phyloP scores from a whole-genome alignment of 768 basidiomycete species.

The Thelephora ganbajun region DNA sequence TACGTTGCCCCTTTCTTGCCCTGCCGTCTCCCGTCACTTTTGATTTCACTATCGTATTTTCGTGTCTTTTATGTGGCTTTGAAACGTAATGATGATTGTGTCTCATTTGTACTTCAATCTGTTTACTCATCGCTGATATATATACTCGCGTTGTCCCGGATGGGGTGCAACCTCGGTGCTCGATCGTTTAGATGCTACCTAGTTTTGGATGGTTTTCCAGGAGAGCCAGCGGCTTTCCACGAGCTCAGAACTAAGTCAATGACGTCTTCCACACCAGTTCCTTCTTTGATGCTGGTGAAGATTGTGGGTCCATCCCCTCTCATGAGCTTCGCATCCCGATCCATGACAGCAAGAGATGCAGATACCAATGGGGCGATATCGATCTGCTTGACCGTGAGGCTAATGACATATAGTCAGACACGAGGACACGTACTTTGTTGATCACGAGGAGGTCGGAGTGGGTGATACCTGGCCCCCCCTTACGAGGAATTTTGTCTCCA shows the following conservation, averaged over 20 bases:
- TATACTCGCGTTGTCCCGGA: too few species aligned
- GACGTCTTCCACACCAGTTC: slow-evolving; percentile 69
- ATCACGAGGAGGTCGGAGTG: slow-evolving; percentile 90
- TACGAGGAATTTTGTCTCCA: slow-evolving; percentile 96
- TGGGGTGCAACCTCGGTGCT: too few species aligned
- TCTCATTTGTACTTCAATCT: too few species aligned
- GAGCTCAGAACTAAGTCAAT: slow-evolving; percentile 71
- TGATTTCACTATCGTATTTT: too few species aligned
- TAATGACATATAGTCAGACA: too few species aligned
- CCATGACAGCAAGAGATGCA: slow-evolving; percentile 91
- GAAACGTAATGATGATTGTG: too few species aligned
- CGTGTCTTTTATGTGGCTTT: too few species aligned
- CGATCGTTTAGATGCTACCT: background rate
- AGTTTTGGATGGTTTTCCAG: slow-evolving; percentile 29
- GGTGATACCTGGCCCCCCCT: slow-evolving; percentile 96
- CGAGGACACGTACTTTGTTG: slow-evolving; percentile 58
- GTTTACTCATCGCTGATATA: too few species aligned
- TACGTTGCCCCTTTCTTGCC: too few species aligned
- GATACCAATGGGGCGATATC: slow-evolving; percentile 89
- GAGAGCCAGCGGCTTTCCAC: slow-evolving; percentile 76
- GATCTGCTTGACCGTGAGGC: slow-evolving; percentile 33
- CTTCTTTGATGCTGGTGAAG: slow-evolving; percentile 74
- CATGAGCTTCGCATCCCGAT: slow-evolving; percentile 85
- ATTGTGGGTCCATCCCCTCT: slow-evolving; percentile 88
- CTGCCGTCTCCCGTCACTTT: too few species aligned